Conservation (phyloP, 805 yeast genomes). For the Suhomyces kilbournensis region DNA sequence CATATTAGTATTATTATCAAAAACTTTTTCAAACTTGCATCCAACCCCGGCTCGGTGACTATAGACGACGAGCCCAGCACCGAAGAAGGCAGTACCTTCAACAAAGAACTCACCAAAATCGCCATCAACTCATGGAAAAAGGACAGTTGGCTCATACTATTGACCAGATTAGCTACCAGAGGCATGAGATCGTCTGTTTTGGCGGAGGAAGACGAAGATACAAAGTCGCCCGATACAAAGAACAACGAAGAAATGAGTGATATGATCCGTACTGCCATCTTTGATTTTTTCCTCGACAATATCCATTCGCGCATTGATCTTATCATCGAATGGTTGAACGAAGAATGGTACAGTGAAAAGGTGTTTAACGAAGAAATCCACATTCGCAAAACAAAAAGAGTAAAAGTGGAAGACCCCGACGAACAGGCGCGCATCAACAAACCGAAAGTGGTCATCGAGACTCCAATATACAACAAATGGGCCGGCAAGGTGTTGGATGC, state of each 20-base stretch:
- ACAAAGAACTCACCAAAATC: constrained; percentile 54
- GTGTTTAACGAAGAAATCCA: constrained; percentile 34
- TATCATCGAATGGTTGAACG: constrained; percentile 89
- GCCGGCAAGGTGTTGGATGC: constrained; percentile 70
- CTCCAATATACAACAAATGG: constrained; percentile 65
- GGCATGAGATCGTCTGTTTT: constrained; percentile 49
- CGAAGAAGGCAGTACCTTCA: constrained; percentile 27
- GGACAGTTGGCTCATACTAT: constrained; percentile 72
- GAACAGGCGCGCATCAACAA: background rate
- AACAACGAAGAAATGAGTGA: constrained; percentile 47
- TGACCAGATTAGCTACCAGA: constrained; percentile 78
- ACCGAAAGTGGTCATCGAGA: constrained; percentile 9
- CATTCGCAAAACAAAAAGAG: constrained; percentile 10
- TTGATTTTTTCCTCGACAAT: constrained; percentile 69
- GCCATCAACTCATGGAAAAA: constrained; percentile 52
- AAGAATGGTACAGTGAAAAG: constrained; percentile 80
- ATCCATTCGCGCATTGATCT: constrained; percentile 70
- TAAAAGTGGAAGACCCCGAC: constrained; percentile 12
- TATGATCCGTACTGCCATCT: constrained; percentile 65
- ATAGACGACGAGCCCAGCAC: constrained; percentile 12
- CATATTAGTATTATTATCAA: constrained; percentile 57
- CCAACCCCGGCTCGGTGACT: constrained; percentile 16
- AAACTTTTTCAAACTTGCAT: constrained; percentile 53
- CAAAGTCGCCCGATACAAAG: constrained; percentile 21
- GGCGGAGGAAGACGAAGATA: constrained; percentile 5